Conservation (phyloP, 2,329 filamentous ascomycete genomes). For the Coleophoma cylindrospora region DNA sequence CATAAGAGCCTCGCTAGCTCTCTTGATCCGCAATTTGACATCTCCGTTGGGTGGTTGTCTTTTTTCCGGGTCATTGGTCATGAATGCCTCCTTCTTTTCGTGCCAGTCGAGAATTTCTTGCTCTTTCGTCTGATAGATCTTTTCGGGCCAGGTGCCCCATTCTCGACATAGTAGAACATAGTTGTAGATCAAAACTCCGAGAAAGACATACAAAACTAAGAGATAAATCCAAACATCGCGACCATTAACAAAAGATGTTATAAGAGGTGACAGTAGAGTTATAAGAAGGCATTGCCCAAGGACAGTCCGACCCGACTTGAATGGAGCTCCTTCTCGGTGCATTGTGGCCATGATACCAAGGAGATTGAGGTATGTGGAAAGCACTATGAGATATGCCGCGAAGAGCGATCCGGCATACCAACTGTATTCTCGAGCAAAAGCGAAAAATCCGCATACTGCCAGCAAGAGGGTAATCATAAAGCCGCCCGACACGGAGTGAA, state of each 20-base stretch:
- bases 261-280: conserved; percentile 50
- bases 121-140: conserved; percentile 45
- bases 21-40: not conserved
- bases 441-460: conserved; percentile 40
- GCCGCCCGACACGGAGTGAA: conserved; percentile 40
- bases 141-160: conserved; percentile 54
- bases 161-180: conserved; percentile 46
- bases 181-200: conserved; percentile 44
- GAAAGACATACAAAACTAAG: conserved; percentile 36
- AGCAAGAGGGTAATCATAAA: conserved; percentile 32
- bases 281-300: conserved; percentile 51
- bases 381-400: conserved; percentile 50
- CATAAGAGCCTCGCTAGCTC: conserved; percentile 16
- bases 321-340: conserved; percentile 45
- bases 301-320: conserved; percentile 40
- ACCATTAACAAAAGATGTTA: conserved; percentile 44
- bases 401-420: conserved; percentile 47
- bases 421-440: conserved; percentile 37
- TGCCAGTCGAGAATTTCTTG: conserved; percentile 40
- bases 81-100: conserved; percentile 4
- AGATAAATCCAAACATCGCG: conserved; percentile 53
- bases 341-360: conserved; percentile 44
- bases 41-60: not conserved
- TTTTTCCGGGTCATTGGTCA: conserved; percentile 28
- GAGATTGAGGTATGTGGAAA: conserved; percentile 53